Evolutionary conservation across 2,329 filamentous ascomycete species (phyloP), one percentile per base, ranked within the genome.

Genomic region (Aspergillus versicolor): DNA sequence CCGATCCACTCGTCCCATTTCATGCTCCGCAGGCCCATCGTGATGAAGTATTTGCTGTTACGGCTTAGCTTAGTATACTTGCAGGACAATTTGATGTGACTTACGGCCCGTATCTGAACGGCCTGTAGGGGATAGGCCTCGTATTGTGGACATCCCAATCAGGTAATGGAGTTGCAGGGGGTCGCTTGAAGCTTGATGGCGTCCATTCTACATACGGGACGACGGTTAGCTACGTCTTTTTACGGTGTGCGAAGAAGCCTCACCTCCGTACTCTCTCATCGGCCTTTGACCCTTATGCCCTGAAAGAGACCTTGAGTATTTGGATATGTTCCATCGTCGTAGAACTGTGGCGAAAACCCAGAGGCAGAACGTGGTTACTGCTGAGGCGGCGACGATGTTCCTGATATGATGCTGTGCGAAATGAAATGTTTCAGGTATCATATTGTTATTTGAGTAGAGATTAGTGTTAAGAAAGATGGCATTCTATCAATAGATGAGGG

Each of bases 81-180:
- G 1, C 2, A 52, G 59, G 49, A 6, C 34, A 41, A 47, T n/a
- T 9, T 27, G 30, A 38, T n/a, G 12, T 3, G 50, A 74, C 72
- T 70, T 69, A 77, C 70, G 89, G 89, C 0, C 90, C 89, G 70
- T 91, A 84, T 64, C 88, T 84, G 72, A 93, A 93, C 0, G 90
- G 88, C 5, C 90, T 83, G 73, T 93, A 93, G 0, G 88, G 88
- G 0, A 91, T 81, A 0, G 90, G 89, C 58, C 88, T 87, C 1
- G 88, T 90, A n/a, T 77, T 75, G 22, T 82, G 78, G 37, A 92
- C 70, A 43, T 86, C 85, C 88, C 89, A 92, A 69, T 84, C 73
- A 0, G 84, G 83, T 65, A 89, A 91, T 0, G 89, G 84, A 0
- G 74, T 52, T 4, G 87, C 84, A 1, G 75, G 69, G 1, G 88